Conservation (phyloP, 83 land plant species). For the Picea engelmannii region DNA sequence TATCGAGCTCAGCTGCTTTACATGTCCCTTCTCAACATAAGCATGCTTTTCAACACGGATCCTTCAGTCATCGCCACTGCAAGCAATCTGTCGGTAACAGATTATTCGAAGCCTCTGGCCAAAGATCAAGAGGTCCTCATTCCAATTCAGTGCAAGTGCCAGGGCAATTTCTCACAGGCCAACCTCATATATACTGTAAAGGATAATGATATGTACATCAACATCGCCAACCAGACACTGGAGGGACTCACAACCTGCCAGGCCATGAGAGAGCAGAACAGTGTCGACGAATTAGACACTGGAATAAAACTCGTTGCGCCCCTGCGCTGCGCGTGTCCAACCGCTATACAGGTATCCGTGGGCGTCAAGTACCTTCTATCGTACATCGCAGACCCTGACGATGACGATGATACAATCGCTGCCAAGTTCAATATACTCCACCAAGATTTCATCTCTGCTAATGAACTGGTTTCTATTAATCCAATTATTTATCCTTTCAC, state of each 20-base stretch:
- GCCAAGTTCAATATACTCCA: not conserved
- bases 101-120: no score
- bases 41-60: not conserved
- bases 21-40: not conserved
- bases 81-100: not conserved
- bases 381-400: not conserved
- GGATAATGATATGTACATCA: not conserved
- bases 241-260: not conserved
- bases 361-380: slow-evolving; percentile 26
- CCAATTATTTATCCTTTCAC: not conserved
- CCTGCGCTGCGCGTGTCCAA: slow-evolving; percentile 66
- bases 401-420: not conserved
- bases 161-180: not conserved
- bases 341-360: slow-evolving; percentile 21
- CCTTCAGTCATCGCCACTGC: not conserved
- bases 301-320: slow-evolving; percentile 27
- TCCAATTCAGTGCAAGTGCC: not conserved
- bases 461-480: not conserved
- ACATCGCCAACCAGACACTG: not conserved
- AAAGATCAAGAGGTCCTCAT: not conserved
- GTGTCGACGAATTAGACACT: not conserved
- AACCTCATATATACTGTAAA: not conserved
- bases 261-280: not conserved
- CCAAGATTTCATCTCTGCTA: not conserved
- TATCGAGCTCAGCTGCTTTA: not conserved